Evolutionary conservation across 257 asterid species (phyloP).

Genomic region (Misopates orontium): DNA sequence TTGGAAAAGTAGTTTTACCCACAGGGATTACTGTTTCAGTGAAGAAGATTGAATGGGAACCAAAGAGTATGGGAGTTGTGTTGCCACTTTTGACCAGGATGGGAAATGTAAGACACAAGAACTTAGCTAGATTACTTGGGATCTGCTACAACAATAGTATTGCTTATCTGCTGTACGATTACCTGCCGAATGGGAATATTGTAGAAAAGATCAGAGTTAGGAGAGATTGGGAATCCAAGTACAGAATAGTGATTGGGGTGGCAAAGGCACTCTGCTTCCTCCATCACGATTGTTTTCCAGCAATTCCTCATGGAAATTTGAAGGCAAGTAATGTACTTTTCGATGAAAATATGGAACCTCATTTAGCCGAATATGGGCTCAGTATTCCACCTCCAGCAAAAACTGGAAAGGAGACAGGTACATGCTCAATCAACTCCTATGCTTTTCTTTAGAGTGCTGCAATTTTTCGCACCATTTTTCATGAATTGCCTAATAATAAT

Average conservation of each 20-base stretch:
- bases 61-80: conserved; percentile 40
- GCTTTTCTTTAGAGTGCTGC: conserved; percentile 6
- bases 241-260: conserved; percentile 55
- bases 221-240: conserved; percentile 70
- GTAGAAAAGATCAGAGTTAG: conserved; percentile 53
- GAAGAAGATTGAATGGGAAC: conserved; percentile 73
- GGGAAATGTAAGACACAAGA: conserved; percentile 80
- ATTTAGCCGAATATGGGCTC: conserved; percentile 73
- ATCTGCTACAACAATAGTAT: conserved; percentile 56
- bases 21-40: conserved; percentile 81
- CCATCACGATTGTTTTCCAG: conserved; percentile 77
- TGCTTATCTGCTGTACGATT: conserved; percentile 79
- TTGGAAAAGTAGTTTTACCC: conserved; percentile 72
- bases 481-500: background rate
- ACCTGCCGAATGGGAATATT: conserved; percentile 66
- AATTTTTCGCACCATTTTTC: background rate
- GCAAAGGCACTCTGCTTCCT: conserved; percentile 77
- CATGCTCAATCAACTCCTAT: conserved; percentile 1
- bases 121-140: conserved; percentile 75
- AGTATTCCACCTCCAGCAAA: conserved; percentile 28
- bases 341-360: conserved; percentile 92
- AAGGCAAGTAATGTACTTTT: conserved; percentile 61
- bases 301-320: conserved; percentile 82
- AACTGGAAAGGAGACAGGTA: conserved; percentile 58
- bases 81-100: conserved; percentile 46